Base-by-base conservation (phyloP, 352 stramenopile genomes). In the Vaucheria bursata region DNA sequence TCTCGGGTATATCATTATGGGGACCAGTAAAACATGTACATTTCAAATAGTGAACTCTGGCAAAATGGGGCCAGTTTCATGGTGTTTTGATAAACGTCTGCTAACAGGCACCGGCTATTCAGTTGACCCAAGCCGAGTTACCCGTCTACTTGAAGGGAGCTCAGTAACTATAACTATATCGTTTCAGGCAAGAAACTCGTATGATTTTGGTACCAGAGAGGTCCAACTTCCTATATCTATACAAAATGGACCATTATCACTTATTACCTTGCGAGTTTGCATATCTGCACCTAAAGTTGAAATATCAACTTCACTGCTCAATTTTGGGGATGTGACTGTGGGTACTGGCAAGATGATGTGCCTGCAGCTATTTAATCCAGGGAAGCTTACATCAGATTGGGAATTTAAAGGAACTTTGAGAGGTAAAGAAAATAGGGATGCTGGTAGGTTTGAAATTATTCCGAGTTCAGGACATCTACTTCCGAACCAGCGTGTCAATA, bases 1-100 rank as follows among this genome's bases (percentile, higher is more conserved):
- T 79, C 97, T 97, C 80, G 93, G 92, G 0, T 93, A 97, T 77
- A 90, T 97, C 67, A 90, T 97, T 5, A 75, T 92, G 1, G 93
- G 92, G 1, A 90, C 90, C 3, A 92, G 93, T 73, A 92, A 92
- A 74, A 92, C 95, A 71, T 93, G 92, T 36, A 91, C 90, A 40
- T 97, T 97, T 68, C 88, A 85, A 39, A 88, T 97, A 32, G 92
- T 90, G 4, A 97, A 97, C 82, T 93, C 93, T 18, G 78, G 78
- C 25, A 81, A 80, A 53, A 70, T 73, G 50, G 50, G 18, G 84
- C 91, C 32, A 84, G 40, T 92, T 5, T 94, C 88, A 6, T 97
- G 97, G 76, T 86, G 92, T 35, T 85, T 97, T 0, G 92, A 97
- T 83, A 96, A 96, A 80, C 94, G 94, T 49, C 68, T 93, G 18